Evolutionary conservation across 805 yeast species (phyloP), one percentile per base, ranked within the genome.

Genomic region (Metschnikowia lochheadii): DNA sequence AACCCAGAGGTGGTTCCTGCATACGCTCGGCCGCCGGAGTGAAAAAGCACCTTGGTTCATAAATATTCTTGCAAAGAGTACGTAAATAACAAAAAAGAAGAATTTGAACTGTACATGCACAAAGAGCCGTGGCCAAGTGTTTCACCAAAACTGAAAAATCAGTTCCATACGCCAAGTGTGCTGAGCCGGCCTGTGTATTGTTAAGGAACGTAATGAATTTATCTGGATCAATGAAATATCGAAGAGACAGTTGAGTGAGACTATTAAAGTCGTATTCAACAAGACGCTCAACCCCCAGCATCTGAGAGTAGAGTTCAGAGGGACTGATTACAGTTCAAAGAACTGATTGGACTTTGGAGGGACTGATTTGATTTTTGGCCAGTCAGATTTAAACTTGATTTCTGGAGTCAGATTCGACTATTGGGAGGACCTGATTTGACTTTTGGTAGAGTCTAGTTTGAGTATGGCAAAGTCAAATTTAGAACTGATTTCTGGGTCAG

Each of bases 81-180:
- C 77, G 48, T 23, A 73, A 61, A 36, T 68, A 57, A 42, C 76
- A 71, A 50, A 73, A 73, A 45, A 70, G 55, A 5, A 67, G 61
- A 2, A 82, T 63, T 59, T 87, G 92, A 5, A 79, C 51, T 0
- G 73, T 51, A 58, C 86, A 84, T 45, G 80, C 73, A 0, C 80
- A 59, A 1, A 80, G 56, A 0, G 92, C 80, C 3, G 83, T 71
- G 10, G 73, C 63, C 39, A 87, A 61, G 0, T 89, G 79, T 20
- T 82, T 78, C 3, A 82, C 46, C 49, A 87, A 78, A 0, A 83
- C 70, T 35, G 76, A 69, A 8, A 84, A 64, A 0, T 87, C 79
- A 1, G 82, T 76, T 3, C 85, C 92, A 15, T 78, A 75, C 0
- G 82, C 74, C 13, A 63, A 60, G 50, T 82, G 87, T 1, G 87